Base-by-base conservation (phyloP, 2,329 filamentous ascomycete species). In the Epichloe hybrida region DNA sequence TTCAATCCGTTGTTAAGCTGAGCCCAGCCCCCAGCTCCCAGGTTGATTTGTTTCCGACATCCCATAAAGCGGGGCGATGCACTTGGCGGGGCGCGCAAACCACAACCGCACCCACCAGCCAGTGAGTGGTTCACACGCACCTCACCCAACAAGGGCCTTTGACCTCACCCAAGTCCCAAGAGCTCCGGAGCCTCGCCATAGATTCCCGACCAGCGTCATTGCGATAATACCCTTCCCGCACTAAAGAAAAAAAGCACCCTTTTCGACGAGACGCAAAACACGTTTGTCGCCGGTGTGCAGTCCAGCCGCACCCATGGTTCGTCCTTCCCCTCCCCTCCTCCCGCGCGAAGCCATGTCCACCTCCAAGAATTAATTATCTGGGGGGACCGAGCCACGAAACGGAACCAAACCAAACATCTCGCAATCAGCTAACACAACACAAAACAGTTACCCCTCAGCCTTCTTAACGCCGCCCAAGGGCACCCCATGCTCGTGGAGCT, bases 401-500 rank as follows among this genome's bases (percentile, higher is more conserved):
- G 8, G 8, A 38, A 38, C 8, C 31, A 20, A 48, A 34, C 11
- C 15, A 8, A 6, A 9, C 6, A 9, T 17, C 23, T 12, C 27
- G 27, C 17, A 21, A 34, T 7, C 31, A 31, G 21, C 48, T 36
- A 44, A 49, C 12, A 9, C 44, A 7, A 34, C 39, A 37, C 13
- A 8, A 5, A 20, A 41, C 58, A 86, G 82, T 67, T 86, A 58
- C 82, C 82, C 57, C 76, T 86, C 66, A 89, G 90, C 64, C 83
- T 98, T 48, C 79, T 98, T 55, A 97, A 88, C 62, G 91, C 91
- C 61, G 90, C 93, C 58, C 90, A 96, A 75, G 93, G 93, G 77
- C 88, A 96, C 67, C 91, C 93, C 4, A 97, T 96, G 86, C 84
- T 95, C 52, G 90, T 96, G 58, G 90, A 96, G 74, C 84, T 96